Base-by-base conservation (phyloP, 345 rosid genomes). In the Eucalyptus curtisii region DNA sequence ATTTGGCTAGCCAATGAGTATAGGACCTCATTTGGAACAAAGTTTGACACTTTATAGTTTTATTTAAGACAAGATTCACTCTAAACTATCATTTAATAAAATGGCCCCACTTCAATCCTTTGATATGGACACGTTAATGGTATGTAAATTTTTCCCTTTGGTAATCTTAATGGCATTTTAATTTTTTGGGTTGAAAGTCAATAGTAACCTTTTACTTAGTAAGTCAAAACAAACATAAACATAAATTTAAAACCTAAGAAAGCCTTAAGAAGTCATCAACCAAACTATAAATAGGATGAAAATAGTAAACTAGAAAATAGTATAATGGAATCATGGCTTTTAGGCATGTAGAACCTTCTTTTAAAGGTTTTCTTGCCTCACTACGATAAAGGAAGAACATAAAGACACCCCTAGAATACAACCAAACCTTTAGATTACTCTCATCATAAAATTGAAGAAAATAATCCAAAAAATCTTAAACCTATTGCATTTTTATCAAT, bases 81-180 rank as follows among this genome's bases (percentile, higher is more conserved):
- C 3, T 22, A 31, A 68, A 71, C 11, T 10, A 45, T 71, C 44
- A 8, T 68, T 5, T 17, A 6, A 33, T 8, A 17, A 68, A 33
- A 33, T 0, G 0, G 13, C 24, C 1, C 6, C 80, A 17, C 24
- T 33, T 20, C 13, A 17, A 5, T 71, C 4, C 45, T 19, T 71
- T 19, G 33, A 64, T 14, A n/a, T 64, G 20, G 10, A 15, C 20
- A n/a, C 5, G 10, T n/a, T n/a, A 15, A n/a, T n/a, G 40, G 16
- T n/a, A 30, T n/a, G 76, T 64, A 13, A 64, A 64, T n/a, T 64
- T 64, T 64, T n/a, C 40, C 9, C 76, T n/a, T n/a, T 14, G 76
- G n/a, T 64, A n/a, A 64, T 64, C n/a, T 16, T 64, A 4, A 6
- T 0, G 8, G 71, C 31, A 13, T 64, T 68, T 37, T 4, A 17